Percentiles rank a stretch among this genome's conserved stretches.
phyloP scores from a whole-genome alignment of 2,329 filamentous ascomycete species.

The Botrytis byssoidea region DNA sequence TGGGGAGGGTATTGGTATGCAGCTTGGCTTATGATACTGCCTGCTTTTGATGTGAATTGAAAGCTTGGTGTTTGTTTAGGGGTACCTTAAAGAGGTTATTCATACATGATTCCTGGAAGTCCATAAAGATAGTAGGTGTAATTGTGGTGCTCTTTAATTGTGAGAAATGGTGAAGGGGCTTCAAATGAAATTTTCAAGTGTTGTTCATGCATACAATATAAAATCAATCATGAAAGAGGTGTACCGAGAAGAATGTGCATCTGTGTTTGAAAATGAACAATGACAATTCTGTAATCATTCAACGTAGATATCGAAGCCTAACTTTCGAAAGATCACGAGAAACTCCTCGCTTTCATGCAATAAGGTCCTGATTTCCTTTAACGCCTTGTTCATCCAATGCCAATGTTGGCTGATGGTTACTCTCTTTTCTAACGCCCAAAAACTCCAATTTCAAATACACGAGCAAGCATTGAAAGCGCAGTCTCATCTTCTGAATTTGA shows the following conservation, averaged over 20 bases:
- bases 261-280: background rate
- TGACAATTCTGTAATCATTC: background rate
- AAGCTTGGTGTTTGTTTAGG: background rate
- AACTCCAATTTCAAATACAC: slow-evolving; percentile 12
- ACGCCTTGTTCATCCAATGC: slow-evolving; percentile 16
- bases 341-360: slow-evolving; percentile 13
- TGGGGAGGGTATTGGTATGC: background rate
- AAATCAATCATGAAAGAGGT: background rate
- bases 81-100: background rate
- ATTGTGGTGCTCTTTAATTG: background rate
- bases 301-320: slow-evolving; percentile 4
- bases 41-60: background rate
- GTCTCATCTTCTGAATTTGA: slow-evolving; percentile 34
- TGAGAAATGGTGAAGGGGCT: background rate
- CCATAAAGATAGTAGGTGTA: background rate
- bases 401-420: slow-evolving; percentile 2
- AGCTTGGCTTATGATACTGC: background rate
- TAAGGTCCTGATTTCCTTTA: background rate
- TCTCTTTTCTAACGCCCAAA: slow-evolving; percentile 8
- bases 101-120: background rate
- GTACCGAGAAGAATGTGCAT: background rate
- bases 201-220: background rate
- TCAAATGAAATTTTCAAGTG: background rate
- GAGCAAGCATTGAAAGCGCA: background rate
- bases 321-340: slow-evolving; percentile 16